Base-by-base conservation (phyloP, 2,329 filamentous ascomycete species). In the Xylaria sp. region DNA sequence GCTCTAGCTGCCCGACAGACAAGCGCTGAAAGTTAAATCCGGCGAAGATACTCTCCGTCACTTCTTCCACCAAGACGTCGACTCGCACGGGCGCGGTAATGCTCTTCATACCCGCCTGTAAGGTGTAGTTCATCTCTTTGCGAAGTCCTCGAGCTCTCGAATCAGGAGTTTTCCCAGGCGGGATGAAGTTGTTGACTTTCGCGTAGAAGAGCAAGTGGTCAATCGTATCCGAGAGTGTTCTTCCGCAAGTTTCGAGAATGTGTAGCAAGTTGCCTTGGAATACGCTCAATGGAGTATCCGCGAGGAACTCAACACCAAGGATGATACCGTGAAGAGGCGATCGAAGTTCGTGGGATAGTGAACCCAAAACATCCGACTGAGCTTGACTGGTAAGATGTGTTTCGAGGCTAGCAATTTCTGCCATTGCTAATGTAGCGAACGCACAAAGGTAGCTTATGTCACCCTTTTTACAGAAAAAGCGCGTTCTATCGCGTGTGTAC, bases 291-390 rank as follows among this genome's bases (percentile, higher is more conserved):
- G 78, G 68, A 0, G 85, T 87, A n/a, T 88, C 86, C 4, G 83
- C 81, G 0, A 90, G 73, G 3, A 89, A 76, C 70, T 88, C 86
- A 0, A 83, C 81, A 60, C 81, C 87, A 0, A 86, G 83, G 0
- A 90, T 77, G 38, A 90, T 85, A 2, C 88, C 88, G 64, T 90
- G 88, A 0, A 90, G 79, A 0, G 88, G 88, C 1, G 85, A 88
- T 4, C 88, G 82, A 15, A 90, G 77, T 74, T 90, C 88, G 72
- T 90, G 88, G 3, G 85, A 88, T 6, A 90, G 83, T 1, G 85
- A 89, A 0, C 86, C 85, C 7, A 90, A 82, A 42, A 89, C 85
- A 65, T 89, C 87, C 1, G 84, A 84, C 74, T 89, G 89, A 38
- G 86, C 84, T 61, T 80, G 83, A 40, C 84, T 81, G 0, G 80